These are phyloP conservation scores for Chamaecyparis obtusa DNA, from an alignment of 75 land plant species.

Conservation along the genomic window DNA sequence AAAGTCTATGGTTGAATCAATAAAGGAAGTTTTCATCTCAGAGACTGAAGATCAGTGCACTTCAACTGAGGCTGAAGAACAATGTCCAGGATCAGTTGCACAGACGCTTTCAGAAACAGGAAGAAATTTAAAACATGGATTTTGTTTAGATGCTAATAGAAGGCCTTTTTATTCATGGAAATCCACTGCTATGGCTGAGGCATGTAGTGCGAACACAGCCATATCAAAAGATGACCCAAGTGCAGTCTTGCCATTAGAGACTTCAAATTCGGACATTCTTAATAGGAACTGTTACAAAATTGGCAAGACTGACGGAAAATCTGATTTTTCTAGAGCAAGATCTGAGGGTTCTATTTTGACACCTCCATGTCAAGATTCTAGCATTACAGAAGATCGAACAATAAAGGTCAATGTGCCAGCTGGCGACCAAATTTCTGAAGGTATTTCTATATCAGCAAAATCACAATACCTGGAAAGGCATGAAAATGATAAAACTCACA, in stretches of 20 bases:
- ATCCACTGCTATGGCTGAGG: neutral
- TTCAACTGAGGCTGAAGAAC: slow-evolving; percentile 5
- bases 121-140: neutral
- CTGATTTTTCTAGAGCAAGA: neutral
- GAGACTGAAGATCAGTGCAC: neutral
- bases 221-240: neutral
- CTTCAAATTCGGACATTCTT: slow-evolving; percentile 5
- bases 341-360: neutral
- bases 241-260: neutral
- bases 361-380: neutral
- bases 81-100: neutral
- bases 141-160: neutral
- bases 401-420: too few species aligned
- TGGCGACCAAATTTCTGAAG: slow-evolving; percentile 1
- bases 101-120: neutral
- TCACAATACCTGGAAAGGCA: neutral
- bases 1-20: neutral
- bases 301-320: neutral
- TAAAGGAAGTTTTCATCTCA: neutral
- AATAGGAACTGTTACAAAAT: neutral
- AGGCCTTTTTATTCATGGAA: neutral
- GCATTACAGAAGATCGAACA: slow-evolving; percentile 3
- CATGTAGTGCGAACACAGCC: neutral
- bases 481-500: neutral
- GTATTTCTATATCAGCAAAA: neutral